Evolutionary conservation across 495 filamentous ascomycete genomes (phyloP).

Genomic region (Neurospora sp.): DNA sequence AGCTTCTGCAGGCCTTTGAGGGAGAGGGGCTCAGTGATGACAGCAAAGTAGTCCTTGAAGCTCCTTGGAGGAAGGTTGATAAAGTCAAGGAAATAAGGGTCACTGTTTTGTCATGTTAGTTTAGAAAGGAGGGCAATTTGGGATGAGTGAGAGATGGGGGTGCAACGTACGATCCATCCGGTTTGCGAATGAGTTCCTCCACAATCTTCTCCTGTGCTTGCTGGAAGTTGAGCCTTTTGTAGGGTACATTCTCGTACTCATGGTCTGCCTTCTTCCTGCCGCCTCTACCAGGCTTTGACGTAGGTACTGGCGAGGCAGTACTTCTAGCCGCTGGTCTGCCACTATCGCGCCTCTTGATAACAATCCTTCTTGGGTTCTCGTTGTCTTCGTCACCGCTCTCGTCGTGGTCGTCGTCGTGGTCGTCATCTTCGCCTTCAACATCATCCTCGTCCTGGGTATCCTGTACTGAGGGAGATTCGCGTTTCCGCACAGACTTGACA

Average conservation of each 20-base stretch:
- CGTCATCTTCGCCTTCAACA: constrained; percentile 15
- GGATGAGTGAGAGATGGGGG: neutral
- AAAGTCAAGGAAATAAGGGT: constrained; percentile 51
- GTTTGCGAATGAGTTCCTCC: constrained; percentile 51
- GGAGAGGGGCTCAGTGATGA: constrained; percentile 65
- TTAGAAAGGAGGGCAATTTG: neutral
- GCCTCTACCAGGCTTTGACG: constrained; percentile 7
- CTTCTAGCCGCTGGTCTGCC: constrained; percentile 13
- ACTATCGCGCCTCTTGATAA: constrained; percentile 20
- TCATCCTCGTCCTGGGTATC: constrained; percentile 19
- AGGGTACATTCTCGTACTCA: constrained; percentile 42
- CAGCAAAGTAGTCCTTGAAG: constrained; percentile 64
- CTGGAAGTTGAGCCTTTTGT: constrained; percentile 60
- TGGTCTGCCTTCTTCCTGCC: constrained; percentile 33
- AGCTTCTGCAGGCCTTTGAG: constrained; percentile 60
- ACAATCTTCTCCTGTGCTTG: constrained; percentile 76
- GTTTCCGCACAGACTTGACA: constrained; percentile 4
- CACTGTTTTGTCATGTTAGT: constrained; percentile 33
- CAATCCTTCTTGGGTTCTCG: constrained; percentile 18
- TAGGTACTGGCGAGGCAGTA: neutral
- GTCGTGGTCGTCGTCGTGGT: constrained; percentile 20
- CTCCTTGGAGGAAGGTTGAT: constrained; percentile 52
- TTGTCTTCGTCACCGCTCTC: constrained; percentile 26
- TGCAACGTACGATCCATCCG: constrained; percentile 48
- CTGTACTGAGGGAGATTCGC: constrained; percentile 7